A percentile compares a stretch with the other conserved stretches of the same genome.
These are phyloP conservation scores for Amylostereum areolatum DNA, from an alignment of 1,284 basidiomycete genomes.

Conservation along the genomic window DNA sequence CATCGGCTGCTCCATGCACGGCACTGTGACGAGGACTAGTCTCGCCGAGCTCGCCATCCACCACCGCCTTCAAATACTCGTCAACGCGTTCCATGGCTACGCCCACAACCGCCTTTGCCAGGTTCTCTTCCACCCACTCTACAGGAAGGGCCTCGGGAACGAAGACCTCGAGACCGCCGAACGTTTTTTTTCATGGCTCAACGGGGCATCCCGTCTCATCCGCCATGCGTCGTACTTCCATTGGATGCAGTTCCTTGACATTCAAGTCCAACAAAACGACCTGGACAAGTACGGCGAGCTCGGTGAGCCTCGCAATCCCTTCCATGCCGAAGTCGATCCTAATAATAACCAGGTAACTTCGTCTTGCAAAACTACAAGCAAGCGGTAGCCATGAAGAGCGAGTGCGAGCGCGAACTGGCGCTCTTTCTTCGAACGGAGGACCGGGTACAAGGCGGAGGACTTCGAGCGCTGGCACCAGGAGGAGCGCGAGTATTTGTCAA, in stretches of 20 bases:
- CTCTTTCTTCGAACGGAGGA: neutral
- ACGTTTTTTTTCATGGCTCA: slow-evolving; percentile 20
- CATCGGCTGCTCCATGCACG: slow-evolving; percentile 12
- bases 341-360: slow-evolving; percentile 9
- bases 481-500: slow-evolving; percentile 13
- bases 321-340: neutral
- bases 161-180: slow-evolving; percentile 25
- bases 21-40: slow-evolving; percentile 10
- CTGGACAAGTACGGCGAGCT: slow-evolving; percentile 19
- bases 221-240: slow-evolving; percentile 19
- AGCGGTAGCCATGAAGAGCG: slow-evolving; percentile 7
- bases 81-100: slow-evolving; percentile 23
- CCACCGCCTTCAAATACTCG: slow-evolving; percentile 1
- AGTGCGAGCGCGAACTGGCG: slow-evolving; percentile 1
- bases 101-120: slow-evolving; percentile 22
- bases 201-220: slow-evolving; percentile 15
- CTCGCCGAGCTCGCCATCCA: slow-evolving; percentile 10
- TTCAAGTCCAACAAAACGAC: slow-evolving; percentile 22
- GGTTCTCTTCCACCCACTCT: slow-evolving; percentile 17
- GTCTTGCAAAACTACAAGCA: slow-evolving; percentile 18
- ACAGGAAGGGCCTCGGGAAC: slow-evolving; percentile 16
- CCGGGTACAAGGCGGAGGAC: slow-evolving; percentile 1
- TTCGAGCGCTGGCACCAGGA: slow-evolving; percentile 10
- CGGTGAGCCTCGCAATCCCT: slow-evolving; percentile 12
- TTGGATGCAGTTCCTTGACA: slow-evolving; percentile 17